Conservation (phyloP, 305 asterid genomes). For the Petunia hybrid region DNA sequence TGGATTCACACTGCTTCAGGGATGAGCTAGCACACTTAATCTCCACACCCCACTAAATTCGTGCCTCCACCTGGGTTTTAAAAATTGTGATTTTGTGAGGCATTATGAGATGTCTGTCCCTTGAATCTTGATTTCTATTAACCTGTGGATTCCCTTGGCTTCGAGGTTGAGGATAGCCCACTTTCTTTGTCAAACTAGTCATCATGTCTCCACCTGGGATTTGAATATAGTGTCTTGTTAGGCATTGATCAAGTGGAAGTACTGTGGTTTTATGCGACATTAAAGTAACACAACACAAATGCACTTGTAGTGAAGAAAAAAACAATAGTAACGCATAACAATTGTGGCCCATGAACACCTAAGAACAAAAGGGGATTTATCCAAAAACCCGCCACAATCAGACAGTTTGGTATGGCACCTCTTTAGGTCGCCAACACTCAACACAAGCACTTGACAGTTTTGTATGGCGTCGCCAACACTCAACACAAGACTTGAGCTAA, state of each 20-base stretch:
- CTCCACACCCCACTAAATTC: background rate
- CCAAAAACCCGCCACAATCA: background rate
- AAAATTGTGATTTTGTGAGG: background rate
- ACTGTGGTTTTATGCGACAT: background rate
- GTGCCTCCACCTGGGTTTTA: background rate
- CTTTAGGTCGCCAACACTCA: background rate
- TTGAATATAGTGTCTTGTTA: background rate
- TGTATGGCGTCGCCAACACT: background rate
- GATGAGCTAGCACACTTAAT: background rate
- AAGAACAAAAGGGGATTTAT: background rate
- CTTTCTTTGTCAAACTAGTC: background rate
- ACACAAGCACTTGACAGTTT: background rate
- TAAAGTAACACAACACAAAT: background rate
- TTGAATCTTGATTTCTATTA: background rate
- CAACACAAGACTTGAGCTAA: background rate
- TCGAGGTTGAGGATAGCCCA: background rate
- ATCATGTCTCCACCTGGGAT: background rate
- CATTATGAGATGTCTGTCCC: background rate
- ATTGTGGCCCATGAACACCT: background rate
- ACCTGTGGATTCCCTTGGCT: background rate
- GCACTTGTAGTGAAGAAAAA: background rate
- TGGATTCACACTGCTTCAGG: background rate
- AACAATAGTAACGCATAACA: background rate
- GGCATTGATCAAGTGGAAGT: slow-evolving; percentile 14
- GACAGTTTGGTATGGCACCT: background rate